These are phyloP conservation scores for Apophysomyces trapeziformis DNA, from an alignment of 371 early-diverging fungal species.

Conservation along the genomic window DNA sequence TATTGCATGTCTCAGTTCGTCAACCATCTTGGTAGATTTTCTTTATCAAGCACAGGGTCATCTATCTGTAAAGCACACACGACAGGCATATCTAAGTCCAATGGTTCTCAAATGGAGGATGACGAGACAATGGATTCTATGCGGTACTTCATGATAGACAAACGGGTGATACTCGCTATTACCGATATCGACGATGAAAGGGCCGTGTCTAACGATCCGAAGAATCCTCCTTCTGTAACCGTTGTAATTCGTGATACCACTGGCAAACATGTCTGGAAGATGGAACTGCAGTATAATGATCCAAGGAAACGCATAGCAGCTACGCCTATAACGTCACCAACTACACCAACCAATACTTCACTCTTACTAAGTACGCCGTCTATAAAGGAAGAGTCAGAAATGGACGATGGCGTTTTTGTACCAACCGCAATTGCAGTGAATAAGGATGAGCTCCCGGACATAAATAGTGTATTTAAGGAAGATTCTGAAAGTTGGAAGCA, in stretches of 20 bases:
- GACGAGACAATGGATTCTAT: constrained; percentile 40
- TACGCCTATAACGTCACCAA: constrained; percentile 16
- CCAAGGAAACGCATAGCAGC: constrained; percentile 7
- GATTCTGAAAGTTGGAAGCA: constrained; percentile 39
- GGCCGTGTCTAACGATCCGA: constrained; percentile 11
- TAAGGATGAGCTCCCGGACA: constrained; percentile 43
- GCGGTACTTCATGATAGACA: constrained; percentile 72
- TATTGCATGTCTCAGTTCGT: constrained; percentile 72
- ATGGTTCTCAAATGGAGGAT: constrained; percentile 11
- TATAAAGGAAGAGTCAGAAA: constrained; percentile 10
- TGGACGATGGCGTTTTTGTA: neutral
- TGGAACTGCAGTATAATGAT: constrained; percentile 56
- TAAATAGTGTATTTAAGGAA: constrained; percentile 42
- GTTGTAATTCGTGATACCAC: constrained; percentile 70
- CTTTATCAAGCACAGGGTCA: constrained; percentile 61
- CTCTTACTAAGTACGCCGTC: constrained; percentile 9
- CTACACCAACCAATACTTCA: neutral
- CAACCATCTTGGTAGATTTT: constrained; percentile 73
- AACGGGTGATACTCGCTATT: constrained; percentile 64
- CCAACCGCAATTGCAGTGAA: constrained; percentile 28
- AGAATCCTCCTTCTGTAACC: constrained; percentile 46
- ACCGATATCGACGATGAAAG: constrained; percentile 30
- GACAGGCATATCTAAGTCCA: constrained; percentile 52
- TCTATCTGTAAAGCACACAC: constrained; percentile 60
- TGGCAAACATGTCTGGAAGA: constrained; percentile 75